Percentiles rank a stretch among this genome's conserved stretches.
phyloP scores from a whole-genome alignment of 164 flowering plant genomes.

The Houttuynia cordata region DNA sequence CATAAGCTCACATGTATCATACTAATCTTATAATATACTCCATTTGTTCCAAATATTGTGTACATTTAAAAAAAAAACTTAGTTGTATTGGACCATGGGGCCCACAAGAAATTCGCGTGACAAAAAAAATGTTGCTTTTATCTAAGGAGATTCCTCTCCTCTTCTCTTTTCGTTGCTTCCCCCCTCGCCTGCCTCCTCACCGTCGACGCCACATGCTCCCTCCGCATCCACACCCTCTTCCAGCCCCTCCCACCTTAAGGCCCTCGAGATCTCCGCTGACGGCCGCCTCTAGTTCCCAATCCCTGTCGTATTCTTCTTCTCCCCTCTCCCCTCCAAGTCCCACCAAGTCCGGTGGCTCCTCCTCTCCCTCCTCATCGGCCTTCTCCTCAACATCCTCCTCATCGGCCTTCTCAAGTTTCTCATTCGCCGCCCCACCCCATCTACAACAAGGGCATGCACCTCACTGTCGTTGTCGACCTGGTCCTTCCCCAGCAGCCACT shows the following conservation, averaged over 20 bases:
- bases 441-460: slow-evolving; percentile 54
- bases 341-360: slow-evolving; percentile 18
- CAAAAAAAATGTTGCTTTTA: too few species aligned
- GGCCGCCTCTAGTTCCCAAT: slow-evolving; percentile 63
- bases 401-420: slow-evolving; percentile 42
- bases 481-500: slow-evolving; percentile 89
- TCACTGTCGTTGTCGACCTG: slow-evolving; percentile 58
- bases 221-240: slow-evolving; percentile 34
- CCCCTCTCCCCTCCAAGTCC: slow-evolving; percentile 16
- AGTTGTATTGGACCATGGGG: too few species aligned
- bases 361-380: slow-evolving; percentile 33
- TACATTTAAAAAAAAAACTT: too few species aligned
- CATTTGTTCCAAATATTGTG: too few species aligned
- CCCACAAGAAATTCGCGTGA: too few species aligned
- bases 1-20: too few species aligned
- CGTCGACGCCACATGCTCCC: slow-evolving; percentile 44
- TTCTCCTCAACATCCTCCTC: slow-evolving; percentile 45
- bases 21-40: too few species aligned
- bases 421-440: slow-evolving; percentile 67
- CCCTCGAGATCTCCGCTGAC: slow-evolving; percentile 73
- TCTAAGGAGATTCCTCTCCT: too few species aligned
- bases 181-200: slow-evolving; percentile 26
- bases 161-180: too few species aligned
- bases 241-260: slow-evolving; percentile 44
- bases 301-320: slow-evolving; percentile 36